phyloP scores from a whole-genome alignment of 2,329 filamentous ascomycete genomes.

The Pyrenophora seminiperda region DNA sequence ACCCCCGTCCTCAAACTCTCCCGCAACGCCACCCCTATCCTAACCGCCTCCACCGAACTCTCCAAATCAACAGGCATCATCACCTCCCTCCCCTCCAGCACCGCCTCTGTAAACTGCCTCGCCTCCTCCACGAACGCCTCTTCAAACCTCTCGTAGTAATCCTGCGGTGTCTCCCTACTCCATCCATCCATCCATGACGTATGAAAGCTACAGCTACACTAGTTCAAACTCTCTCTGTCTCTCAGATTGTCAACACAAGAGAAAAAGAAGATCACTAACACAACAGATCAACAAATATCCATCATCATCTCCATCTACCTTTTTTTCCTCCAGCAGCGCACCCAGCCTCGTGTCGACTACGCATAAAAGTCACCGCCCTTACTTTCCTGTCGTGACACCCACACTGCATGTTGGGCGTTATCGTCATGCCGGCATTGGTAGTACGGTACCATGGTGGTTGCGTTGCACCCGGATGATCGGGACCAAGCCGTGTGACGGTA shows the following conservation, averaged over 20 bases:
- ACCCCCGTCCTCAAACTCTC: constrained; percentile 51
- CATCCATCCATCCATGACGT: too few relatives aligned
- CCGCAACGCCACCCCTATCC: constrained; percentile 61
- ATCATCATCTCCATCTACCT: neutral
- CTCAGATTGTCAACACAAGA: too few relatives aligned
- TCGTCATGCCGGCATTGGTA: neutral
- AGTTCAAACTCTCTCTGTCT: neutral
- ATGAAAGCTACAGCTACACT: too few relatives aligned
- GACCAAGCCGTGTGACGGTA: neutral
- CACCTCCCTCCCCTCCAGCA: constrained; percentile 60
- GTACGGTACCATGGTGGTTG: neutral
- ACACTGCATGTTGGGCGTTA: neutral
- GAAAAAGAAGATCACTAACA: neutral
- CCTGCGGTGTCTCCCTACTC: constrained; percentile 64
- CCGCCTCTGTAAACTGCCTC: constrained; percentile 65
- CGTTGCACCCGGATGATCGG: neutral
- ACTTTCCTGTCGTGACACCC: neutral
- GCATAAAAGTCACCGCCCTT: neutral
- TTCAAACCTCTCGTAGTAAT: constrained; percentile 68
- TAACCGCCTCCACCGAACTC: constrained; percentile 63
- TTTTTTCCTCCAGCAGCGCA: neutral
- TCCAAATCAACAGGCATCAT: constrained; percentile 61
- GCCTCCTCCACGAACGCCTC: constrained; percentile 68
- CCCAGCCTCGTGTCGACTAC: neutral
- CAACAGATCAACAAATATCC: neutral